These are phyloP conservation scores for Catunica adiposa DNA, from an alignment of 2,329 filamentous ascomycete genomes.

Conservation along the genomic window DNA sequence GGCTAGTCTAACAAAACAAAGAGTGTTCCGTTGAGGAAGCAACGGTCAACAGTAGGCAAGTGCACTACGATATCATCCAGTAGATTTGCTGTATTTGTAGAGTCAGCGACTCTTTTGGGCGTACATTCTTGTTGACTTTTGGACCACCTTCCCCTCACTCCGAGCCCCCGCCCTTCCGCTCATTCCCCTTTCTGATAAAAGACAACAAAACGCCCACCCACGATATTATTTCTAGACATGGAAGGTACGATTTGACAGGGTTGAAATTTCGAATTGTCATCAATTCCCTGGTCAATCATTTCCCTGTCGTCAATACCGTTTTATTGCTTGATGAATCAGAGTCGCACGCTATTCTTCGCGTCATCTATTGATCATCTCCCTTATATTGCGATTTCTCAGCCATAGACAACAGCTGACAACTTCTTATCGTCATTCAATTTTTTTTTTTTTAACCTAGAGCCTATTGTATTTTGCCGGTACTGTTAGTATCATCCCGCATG, in stretches of 20 bases:
- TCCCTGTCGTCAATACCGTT: background rate
- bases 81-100: no score
- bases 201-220: background rate
- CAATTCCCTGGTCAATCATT: slow-evolving; percentile 1
- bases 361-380: background rate
- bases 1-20: background rate
- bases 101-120: no score
- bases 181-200: background rate
- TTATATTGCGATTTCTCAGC: background rate
- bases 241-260: background rate
- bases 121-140: background rate
- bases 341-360: background rate
- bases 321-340: background rate
- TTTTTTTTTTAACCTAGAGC: background rate
- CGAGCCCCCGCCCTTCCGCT: background rate
- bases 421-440: background rate
- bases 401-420: background rate
- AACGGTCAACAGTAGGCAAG: slow-evolving; percentile 2
- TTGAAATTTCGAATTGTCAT: slow-evolving; percentile 4
- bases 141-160: background rate
- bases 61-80: background rate
- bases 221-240: background rate
- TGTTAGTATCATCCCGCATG: background rate
- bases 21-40: background rate
- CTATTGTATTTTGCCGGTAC: background rate